Conservation (phyloP, 495 filamentous ascomycete genomes). For the Podospora bellae-mahoneyi region DNA sequence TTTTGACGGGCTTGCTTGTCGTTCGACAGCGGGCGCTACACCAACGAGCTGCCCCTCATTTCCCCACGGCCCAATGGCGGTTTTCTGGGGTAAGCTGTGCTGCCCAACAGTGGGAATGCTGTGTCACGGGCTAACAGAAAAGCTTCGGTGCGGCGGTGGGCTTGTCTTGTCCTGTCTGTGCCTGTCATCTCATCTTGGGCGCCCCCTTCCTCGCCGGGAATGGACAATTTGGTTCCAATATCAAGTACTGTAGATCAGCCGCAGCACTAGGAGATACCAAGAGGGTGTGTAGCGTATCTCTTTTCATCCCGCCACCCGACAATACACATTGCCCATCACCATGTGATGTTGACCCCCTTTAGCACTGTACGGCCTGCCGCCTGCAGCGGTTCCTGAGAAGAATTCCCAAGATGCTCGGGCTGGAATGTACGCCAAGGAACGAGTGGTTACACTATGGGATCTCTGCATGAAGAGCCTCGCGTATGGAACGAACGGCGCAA, state of each 20-base stretch:
- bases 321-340: background rate
- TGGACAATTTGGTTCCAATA: background rate
- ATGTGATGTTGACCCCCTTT: background rate
- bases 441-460: slow-evolving; percentile 2
- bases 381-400: background rate
- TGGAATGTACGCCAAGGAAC: slow-evolving; percentile 3
- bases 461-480: background rate
- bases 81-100: background rate
- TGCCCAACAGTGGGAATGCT: background rate
- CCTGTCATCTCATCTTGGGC: slow-evolving; percentile 1
- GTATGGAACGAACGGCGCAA: too few species aligned
- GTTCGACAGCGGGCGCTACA: background rate
- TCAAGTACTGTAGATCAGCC: background rate
- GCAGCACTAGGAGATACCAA: background rate
- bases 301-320: background rate
- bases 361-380: too few species aligned
- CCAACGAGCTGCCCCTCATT: slow-evolving; percentile 6
- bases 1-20: background rate
- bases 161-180: background rate
- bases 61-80: background rate
- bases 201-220: background rate
- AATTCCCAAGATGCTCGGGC: background rate
- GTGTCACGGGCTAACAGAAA: background rate
- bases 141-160: background rate
- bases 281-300: background rate